Percentiles rank a stretch among this genome's conserved stretches.
These are phyloP conservation scores for Xylaria cubensis DNA, from an alignment of 495 filamentous ascomycete genomes.

Conservation along the genomic window DNA sequence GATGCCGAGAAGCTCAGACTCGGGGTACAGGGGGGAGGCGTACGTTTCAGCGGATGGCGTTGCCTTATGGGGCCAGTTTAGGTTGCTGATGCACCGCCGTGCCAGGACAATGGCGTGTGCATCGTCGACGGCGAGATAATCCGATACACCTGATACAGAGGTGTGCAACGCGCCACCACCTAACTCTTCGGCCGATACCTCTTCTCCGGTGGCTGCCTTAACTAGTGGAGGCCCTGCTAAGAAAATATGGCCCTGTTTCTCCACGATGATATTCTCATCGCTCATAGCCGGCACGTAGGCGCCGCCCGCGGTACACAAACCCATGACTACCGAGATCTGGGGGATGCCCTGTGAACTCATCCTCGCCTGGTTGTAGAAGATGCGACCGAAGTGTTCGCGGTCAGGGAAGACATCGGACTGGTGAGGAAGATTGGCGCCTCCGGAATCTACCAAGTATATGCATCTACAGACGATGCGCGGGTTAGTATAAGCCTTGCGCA, in stretches of 20 bases:
- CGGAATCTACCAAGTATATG: conserved; percentile 96
- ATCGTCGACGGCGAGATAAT: conserved; percentile 94
- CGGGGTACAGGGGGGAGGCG: conserved; percentile 80
- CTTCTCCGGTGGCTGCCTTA: conserved; percentile 95
- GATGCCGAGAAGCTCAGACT: conserved; percentile 83
- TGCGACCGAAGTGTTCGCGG: conserved; percentile 92
- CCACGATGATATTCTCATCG: conserved; percentile 95
- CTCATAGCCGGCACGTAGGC: conserved; percentile 98
- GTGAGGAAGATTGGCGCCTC: conserved; percentile 93
- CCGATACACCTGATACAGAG: conserved; percentile 90
- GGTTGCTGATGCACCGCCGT: conserved; percentile 80
- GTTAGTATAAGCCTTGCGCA: conserved; percentile 23
- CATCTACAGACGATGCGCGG: conserved; percentile 55
- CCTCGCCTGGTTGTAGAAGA: conserved; percentile 98
- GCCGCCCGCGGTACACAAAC: conserved; percentile 93
- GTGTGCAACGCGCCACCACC: conserved; percentile 93
- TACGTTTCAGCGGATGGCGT: conserved; percentile 35
- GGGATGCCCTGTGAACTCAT: conserved; percentile 87
- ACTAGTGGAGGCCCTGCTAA: conserved; percentile 94
- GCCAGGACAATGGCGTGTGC: conserved; percentile 91
- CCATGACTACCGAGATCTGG: conserved; percentile 96
- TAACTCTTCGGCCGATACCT: conserved; percentile 89
- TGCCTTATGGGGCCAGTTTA: conserved; percentile 74
- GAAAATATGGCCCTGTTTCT: conserved; percentile 95
- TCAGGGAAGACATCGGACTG: conserved; percentile 98